These are phyloP conservation scores for Hyaloscypha hepaticicola DNA, from an alignment of 495 filamentous ascomycete species.

Conservation along the genomic window DNA sequence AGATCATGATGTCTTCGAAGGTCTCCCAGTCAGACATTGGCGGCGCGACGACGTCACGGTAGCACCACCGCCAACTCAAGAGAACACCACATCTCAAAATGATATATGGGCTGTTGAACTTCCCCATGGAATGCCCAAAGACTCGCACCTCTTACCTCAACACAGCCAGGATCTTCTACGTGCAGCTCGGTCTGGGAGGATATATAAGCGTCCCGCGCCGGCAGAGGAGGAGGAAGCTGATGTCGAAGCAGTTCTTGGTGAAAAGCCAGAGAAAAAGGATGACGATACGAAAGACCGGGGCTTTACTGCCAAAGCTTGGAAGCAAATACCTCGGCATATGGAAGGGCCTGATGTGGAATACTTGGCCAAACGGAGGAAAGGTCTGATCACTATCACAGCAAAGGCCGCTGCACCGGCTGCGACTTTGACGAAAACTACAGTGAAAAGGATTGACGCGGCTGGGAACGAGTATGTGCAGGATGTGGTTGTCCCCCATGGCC, in stretches of 20 bases:
- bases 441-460: slow-evolving; percentile 70
- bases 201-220: slow-evolving; percentile 58
- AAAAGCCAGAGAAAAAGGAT: slow-evolving; percentile 45
- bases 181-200: slow-evolving; percentile 70
- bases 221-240: slow-evolving; percentile 51
- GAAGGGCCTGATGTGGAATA: slow-evolving; percentile 77
- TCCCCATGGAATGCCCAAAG: slow-evolving; percentile 76
- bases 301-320: slow-evolving; percentile 76
- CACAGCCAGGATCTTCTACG: slow-evolving; percentile 83
- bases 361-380: slow-evolving; percentile 82
- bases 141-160: slow-evolving; percentile 74
- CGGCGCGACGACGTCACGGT: slow-evolving; percentile 68
- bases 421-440: slow-evolving; percentile 70
- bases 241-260: slow-evolving; percentile 43
- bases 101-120: slow-evolving; percentile 58
- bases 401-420: slow-evolving; percentile 41
- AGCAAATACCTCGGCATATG: slow-evolving; percentile 69
- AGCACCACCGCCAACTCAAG: slow-evolving; percentile 60
- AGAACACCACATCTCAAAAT: slow-evolving; percentile 46
- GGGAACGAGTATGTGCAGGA: slow-evolving; percentile 81
- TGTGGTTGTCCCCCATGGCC: slow-evolving; percentile 76
- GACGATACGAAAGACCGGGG: slow-evolving; percentile 54
- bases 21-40: slow-evolving; percentile 92
- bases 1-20: slow-evolving; percentile 95
- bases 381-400: slow-evolving; percentile 42